A percentile compares a stretch with the other conserved stretches of the same genome.
These are phyloP conservation scores for Monilinia polystroma DNA, from an alignment of 2,329 filamentous ascomycete species.

Conservation along the genomic window DNA sequence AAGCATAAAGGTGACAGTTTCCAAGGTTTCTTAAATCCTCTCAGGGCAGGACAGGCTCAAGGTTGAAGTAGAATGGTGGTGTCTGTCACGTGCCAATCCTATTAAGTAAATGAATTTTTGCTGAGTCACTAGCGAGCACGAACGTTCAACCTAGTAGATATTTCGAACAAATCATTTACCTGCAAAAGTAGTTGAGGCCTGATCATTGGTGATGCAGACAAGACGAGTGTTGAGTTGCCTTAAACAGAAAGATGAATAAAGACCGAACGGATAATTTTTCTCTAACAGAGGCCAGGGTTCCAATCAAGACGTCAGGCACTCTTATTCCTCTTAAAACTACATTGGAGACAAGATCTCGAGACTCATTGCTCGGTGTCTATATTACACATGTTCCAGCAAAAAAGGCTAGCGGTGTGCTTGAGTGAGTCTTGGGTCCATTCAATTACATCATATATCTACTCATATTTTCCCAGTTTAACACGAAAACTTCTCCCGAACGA, in stretches of 20 bases:
- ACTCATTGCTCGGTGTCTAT: conserved; percentile 61
- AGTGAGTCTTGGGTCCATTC: conserved; percentile 51
- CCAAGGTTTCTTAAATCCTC: not conserved
- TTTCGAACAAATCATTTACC: not conserved
- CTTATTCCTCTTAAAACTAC: conserved; percentile 64
- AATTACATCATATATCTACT: conserved; percentile 34
- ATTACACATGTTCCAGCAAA: conserved; percentile 71
- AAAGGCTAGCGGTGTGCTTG: conserved; percentile 69
- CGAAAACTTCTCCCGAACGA: conserved; percentile 58
- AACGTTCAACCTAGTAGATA: not conserved
- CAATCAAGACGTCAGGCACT: conserved; percentile 6
- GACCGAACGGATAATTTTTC: not conserved
- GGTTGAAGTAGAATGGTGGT: not conserved
- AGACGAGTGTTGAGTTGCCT: conserved; percentile 2
- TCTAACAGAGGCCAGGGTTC: not conserved
- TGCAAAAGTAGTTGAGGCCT: not conserved
- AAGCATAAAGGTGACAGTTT: not conserved
- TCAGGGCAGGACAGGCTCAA: not conserved
- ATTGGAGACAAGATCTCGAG: conserved; percentile 60
- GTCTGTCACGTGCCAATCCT: conserved; percentile 9
- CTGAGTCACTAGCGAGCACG: conserved; percentile 3
- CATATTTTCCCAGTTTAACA: conserved; percentile 49
- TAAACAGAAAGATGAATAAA: not conserved
- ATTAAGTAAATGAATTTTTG: not conserved
- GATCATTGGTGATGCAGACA: not conserved